Evolutionary conservation across 2,329 filamentous ascomycete species (phyloP).

Genomic region (Aspergillus pseudotamarii): DNA sequence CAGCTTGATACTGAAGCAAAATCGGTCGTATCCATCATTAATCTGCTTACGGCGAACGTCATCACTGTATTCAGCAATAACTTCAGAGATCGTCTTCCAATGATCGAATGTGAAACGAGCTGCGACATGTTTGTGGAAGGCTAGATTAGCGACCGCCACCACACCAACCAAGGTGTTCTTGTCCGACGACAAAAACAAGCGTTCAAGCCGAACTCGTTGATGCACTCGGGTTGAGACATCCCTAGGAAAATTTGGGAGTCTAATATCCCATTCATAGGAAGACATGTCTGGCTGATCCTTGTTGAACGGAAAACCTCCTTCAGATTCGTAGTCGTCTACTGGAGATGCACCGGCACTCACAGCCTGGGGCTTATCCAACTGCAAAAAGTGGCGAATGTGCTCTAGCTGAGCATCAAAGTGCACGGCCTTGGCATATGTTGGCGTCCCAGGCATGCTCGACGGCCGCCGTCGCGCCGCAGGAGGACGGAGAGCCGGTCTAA

Average conservation of each 20-base stretch:
- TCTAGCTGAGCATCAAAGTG: slow-evolving; percentile 97
- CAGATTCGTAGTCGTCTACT: slow-evolving; percentile 82
- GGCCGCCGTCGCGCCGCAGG: slow-evolving; percentile 75
- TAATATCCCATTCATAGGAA: slow-evolving; percentile 83
- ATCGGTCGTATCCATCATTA: slow-evolving; percentile 75
- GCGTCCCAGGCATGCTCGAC: slow-evolving; percentile 96
- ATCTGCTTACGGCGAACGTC: slow-evolving; percentile 69
- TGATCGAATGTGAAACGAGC: slow-evolving; percentile 95
- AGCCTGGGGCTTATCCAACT: slow-evolving; percentile 91
- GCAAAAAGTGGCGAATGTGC: slow-evolving; percentile 92
- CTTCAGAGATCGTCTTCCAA: slow-evolving; percentile 98
- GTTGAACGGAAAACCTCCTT: slow-evolving; percentile 85
- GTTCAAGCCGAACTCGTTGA: slow-evolving; percentile 75
- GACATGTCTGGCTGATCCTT: slow-evolving; percentile 53
- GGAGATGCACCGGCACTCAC: slow-evolving; percentile 94
- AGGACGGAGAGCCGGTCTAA: slow-evolving; percentile 84
- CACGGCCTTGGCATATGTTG: slow-evolving; percentile 94
- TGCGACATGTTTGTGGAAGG: slow-evolving; percentile 86
- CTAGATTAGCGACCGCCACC: slow-evolving; percentile 81
- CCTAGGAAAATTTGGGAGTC: slow-evolving; percentile 78
- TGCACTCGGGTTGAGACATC: slow-evolving; percentile 64
- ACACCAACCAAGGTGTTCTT: slow-evolving; percentile 84
- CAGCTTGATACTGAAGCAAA: slow-evolving; percentile 92
- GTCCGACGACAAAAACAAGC: slow-evolving; percentile 82
- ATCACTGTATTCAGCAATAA: slow-evolving; percentile 82